These are phyloP conservation scores for Euphorbia lathyris DNA, from an alignment of 345 rosid genomes.

Conservation along the genomic window DNA sequence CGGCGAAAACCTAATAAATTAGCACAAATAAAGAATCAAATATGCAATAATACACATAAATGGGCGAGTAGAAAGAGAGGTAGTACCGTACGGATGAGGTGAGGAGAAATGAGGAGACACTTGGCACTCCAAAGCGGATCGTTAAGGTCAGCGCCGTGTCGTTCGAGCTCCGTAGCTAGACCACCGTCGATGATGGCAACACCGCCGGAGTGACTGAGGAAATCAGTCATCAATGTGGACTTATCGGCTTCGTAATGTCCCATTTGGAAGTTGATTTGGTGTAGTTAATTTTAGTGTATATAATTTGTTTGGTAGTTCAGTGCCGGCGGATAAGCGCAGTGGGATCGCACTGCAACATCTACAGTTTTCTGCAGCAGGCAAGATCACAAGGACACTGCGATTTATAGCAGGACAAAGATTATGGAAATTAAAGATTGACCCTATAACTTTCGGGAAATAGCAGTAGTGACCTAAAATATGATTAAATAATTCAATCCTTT, in stretches of 20 bases:
- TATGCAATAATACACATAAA: background rate
- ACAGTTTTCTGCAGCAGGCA: background rate
- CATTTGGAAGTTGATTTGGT: slow-evolving; percentile 10
- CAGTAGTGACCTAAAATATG: background rate
- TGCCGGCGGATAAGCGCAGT: background rate
- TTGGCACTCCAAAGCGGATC: slow-evolving; percentile 89
- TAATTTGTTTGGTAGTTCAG: background rate
- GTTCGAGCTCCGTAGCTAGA: slow-evolving; percentile 80
- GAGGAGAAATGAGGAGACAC: slow-evolving; percentile 68
- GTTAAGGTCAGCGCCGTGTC: slow-evolving; percentile 74
- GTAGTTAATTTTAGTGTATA: background rate
- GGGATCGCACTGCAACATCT: background rate
- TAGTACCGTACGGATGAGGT: slow-evolving; percentile 51
- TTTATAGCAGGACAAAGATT: background rate
- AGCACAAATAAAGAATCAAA: background rate
- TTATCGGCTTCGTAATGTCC: slow-evolving; percentile 23
- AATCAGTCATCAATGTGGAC: slow-evolving; percentile 44
- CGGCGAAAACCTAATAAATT: background rate
- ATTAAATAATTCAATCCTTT: too few species aligned
- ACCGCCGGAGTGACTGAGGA: slow-evolving; percentile 54
- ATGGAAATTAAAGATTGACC: background rate
- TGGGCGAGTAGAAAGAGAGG: slow-evolving; percentile 16
- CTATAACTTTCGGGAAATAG: background rate
- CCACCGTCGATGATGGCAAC: slow-evolving; percentile 67
- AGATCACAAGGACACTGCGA: background rate